Base-by-base conservation (phyloP, 2,329 filamentous ascomycete genomes). In the Penicillium sp. region DNA sequence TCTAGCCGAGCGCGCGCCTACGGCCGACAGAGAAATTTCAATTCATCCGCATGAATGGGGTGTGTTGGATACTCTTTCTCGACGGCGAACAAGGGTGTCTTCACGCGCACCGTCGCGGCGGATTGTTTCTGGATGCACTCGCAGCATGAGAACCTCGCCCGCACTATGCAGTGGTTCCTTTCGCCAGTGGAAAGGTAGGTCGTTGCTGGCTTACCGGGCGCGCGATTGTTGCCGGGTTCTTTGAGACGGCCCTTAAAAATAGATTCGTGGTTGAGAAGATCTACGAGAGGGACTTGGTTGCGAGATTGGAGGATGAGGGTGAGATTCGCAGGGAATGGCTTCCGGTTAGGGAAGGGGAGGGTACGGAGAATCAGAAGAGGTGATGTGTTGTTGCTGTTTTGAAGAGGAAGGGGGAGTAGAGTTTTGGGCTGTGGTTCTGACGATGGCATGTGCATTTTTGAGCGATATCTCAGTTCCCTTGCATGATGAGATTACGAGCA, bases 121-220 rank as follows among this genome's bases (percentile, higher is more conserved):
- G 80, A 83, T 58, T 82, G 79, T 64, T 73, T 77, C 52, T 83
- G 79, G 79, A 79, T 82, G 74, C 69, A 67, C 1, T 65, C 66
- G 21, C 75, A 82, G 64, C 80, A 83, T 58, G 69, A 71, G 42
- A 79, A 77, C 53, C 71, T 83, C 15, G 75, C 72, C 10, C 66
- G 63, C 13, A 80, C 77, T 1, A 76, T 82, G 71, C 63, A 75
- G 6, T 77, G 78, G 63, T 80, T 81, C 57, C 70, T 82, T 17
- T 71, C 74, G 4, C 57, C 59, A 0, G 51, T 48, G 5, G 61
- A 67, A 0, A 57, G 79, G n/a, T 73, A 77, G 57, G 72, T 78
- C 3, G 73, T 80, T 35, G 76, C 77, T 2, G 77, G 78, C 0
- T 82, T 82, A 82, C 79, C 0, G 80, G 79, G 0, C 69, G 79